Percentiles rank a stretch among this genome's conserved stretches.
These are phyloP conservation scores for Emmonsiellopsis sp. DNA, from an alignment of 2,329 filamentous ascomycete genomes.

Conservation along the genomic window DNA sequence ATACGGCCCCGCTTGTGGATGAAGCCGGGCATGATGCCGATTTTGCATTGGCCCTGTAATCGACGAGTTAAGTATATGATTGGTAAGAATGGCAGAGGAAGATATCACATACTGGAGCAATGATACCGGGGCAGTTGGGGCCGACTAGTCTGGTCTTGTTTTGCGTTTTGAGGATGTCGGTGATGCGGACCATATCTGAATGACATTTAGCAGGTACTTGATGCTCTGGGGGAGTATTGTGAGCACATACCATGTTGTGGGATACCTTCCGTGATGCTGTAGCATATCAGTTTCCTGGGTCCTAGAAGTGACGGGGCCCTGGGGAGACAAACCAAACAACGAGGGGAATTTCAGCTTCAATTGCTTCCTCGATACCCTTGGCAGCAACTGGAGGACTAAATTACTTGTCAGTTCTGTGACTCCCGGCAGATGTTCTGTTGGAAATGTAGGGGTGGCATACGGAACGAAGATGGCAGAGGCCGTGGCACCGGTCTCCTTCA, in stretches of 20 bases:
- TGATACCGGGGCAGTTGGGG: slow-evolving; percentile 97
- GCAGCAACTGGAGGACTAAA: slow-evolving; percentile 80
- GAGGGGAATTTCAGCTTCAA: slow-evolving; percentile 84
- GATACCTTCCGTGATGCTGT: slow-evolving; percentile 85
- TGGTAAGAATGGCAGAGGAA: slow-evolving; percentile 1
- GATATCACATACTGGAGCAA: slow-evolving; percentile 53
- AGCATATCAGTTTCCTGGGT: not conserved
- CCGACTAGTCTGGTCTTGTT: slow-evolving; percentile 93
- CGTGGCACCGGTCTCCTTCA: slow-evolving; percentile 81
- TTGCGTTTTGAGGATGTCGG: slow-evolving; percentile 94
- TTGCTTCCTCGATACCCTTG: slow-evolving; percentile 91
- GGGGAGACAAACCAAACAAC: slow-evolving; percentile 62
- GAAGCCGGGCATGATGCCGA: slow-evolving; percentile 99
- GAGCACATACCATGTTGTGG: slow-evolving; percentile 76
- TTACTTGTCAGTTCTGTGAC: slow-evolving; percentile 18
- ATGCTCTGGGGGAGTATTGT: not conserved
- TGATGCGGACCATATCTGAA: slow-evolving; percentile 96
- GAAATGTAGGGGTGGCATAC: slow-evolving; percentile 39
- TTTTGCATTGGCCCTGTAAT: slow-evolving; percentile 85
- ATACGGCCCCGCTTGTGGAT: slow-evolving; percentile 99
- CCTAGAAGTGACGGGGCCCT: not conserved
- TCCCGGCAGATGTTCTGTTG: no score
- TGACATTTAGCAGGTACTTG: not conserved
- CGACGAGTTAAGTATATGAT: slow-evolving; percentile 1
- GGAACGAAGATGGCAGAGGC: slow-evolving; percentile 96